Conservation (phyloP, 495 filamentous ascomycete genomes). For the Amorphotheca resinae region DNA sequence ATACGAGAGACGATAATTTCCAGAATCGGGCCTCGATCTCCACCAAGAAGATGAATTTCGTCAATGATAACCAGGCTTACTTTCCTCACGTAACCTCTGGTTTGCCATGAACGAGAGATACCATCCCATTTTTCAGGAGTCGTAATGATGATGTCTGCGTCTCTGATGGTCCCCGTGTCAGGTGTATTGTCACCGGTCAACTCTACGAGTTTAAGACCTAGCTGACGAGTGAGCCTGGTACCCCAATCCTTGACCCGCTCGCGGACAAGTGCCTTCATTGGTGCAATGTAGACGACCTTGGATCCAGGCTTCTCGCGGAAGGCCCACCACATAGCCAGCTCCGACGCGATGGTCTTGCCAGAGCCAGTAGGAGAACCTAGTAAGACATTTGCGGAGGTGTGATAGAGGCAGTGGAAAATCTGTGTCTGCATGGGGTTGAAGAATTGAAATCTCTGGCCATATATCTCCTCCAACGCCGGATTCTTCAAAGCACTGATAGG, state of each 20-base stretch:
- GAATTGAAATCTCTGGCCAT: constrained; percentile 75
- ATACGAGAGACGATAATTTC: constrained; percentile 99
- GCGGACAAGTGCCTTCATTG: constrained; percentile 96
- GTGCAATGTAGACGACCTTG: constrained; percentile 97
- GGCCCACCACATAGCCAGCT: constrained; percentile 99
- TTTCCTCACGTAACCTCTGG: constrained; percentile 85
- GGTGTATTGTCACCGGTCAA: constrained; percentile 97
- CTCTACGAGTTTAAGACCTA: constrained; percentile 88
- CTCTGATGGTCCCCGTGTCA: constrained; percentile 83
- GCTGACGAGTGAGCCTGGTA: constrained; percentile 63
- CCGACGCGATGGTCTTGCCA: constrained; percentile 91
- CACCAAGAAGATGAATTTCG: constrained; percentile 92
- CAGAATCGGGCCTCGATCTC: constrained; percentile 90
- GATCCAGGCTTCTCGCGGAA: constrained; percentile 91
- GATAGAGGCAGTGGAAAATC: constrained; percentile 90
- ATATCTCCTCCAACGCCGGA: constrained; percentile 73
- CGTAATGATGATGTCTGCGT: constrained; percentile 96
- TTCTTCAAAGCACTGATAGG: constrained; percentile 84
- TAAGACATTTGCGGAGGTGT: constrained; percentile 81
- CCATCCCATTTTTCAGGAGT: constrained; percentile 99
- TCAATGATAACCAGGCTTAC: constrained; percentile 97
- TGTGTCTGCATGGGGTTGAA: constrained; percentile 99
- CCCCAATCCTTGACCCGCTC: constrained; percentile 96
- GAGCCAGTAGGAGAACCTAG: constrained; percentile 95
- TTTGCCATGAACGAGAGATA: constrained; percentile 97